These are phyloP conservation scores for Taiozyma sp. DNA, from an alignment of 1,139 yeast genomes.

Conservation along the genomic window DNA sequence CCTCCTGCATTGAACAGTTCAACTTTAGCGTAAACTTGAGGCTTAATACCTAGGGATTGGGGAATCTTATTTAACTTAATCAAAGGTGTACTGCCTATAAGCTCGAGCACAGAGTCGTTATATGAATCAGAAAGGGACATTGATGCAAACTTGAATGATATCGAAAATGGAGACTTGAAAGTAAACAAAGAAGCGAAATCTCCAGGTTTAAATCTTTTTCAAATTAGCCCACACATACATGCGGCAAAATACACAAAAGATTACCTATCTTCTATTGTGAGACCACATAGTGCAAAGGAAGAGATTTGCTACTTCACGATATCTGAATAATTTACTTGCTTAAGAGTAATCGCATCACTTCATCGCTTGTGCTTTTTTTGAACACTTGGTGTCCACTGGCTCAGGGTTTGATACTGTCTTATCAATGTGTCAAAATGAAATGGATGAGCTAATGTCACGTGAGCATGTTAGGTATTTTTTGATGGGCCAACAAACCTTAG, in stretches of 20 bases:
- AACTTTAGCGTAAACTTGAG: constrained; percentile 79
- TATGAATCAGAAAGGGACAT: background rate
- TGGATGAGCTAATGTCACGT: background rate
- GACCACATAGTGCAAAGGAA: background rate
- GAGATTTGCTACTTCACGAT: too few relatives aligned
- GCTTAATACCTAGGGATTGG: constrained; percentile 71
- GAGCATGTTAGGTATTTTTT: background rate
- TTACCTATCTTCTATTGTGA: background rate
- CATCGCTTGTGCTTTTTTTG: background rate
- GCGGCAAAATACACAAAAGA: background rate
- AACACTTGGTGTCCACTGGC: background rate
- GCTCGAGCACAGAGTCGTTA: constrained; percentile 57
- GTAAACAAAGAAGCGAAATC: background rate
- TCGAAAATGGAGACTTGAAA: background rate
- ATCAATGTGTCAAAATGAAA: background rate
- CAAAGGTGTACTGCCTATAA: constrained; percentile 83
- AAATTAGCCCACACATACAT: background rate
- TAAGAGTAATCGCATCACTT: too few relatives aligned
- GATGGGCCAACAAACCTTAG: too few relatives aligned
- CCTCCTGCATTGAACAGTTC: constrained; percentile 94
- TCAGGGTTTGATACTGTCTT: background rate
- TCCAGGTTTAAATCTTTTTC: background rate
- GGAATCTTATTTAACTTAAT: constrained; percentile 74
- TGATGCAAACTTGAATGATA: background rate
- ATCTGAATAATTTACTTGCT: too few relatives aligned